Conservation (phyloP, 257 asterid species). For the Penstemon barbatus region DNA sequence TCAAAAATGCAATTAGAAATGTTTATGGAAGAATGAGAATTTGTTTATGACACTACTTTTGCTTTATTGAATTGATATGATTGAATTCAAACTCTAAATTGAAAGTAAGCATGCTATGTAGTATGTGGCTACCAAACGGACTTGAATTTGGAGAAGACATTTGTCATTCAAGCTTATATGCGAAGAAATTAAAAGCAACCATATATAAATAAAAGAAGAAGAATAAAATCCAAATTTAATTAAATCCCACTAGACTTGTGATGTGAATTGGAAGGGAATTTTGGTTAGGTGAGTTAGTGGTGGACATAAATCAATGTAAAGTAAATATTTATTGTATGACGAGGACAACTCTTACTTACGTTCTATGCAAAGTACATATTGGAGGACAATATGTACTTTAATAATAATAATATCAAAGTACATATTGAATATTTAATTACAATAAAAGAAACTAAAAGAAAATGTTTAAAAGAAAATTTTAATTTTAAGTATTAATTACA, state of each 20-base stretch:
- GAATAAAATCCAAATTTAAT: not conserved
- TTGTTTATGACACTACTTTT: not conserved
- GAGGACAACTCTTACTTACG: too few species aligned
- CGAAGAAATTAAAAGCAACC: too few species aligned
- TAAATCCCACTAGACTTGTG: constrained; percentile 29
- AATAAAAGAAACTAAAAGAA: too few species aligned
- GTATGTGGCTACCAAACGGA: constrained; percentile 23
- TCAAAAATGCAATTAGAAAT: not conserved
- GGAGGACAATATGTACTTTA: too few species aligned
- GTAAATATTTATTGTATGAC: too few species aligned
- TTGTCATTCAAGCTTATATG: constrained; percentile 17
- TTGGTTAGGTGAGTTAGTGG: constrained; percentile 28
- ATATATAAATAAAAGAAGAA: too few species aligned
- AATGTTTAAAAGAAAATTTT: too few species aligned
- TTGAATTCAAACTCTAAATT: constrained; percentile 19
- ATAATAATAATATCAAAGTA: too few species aligned
- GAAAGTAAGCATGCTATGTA: constrained; percentile 28
- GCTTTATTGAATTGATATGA: not conserved
- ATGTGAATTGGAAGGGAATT: constrained; percentile 7
- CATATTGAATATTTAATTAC: not conserved
- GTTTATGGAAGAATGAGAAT: not conserved
- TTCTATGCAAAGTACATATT: not conserved
- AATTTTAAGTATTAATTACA: too few species aligned
- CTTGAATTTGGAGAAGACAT: constrained; percentile 29
- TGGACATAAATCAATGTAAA: not conserved